Conservation (phyloP, 306 rosid species). For the Cucumis cinereus region DNA sequence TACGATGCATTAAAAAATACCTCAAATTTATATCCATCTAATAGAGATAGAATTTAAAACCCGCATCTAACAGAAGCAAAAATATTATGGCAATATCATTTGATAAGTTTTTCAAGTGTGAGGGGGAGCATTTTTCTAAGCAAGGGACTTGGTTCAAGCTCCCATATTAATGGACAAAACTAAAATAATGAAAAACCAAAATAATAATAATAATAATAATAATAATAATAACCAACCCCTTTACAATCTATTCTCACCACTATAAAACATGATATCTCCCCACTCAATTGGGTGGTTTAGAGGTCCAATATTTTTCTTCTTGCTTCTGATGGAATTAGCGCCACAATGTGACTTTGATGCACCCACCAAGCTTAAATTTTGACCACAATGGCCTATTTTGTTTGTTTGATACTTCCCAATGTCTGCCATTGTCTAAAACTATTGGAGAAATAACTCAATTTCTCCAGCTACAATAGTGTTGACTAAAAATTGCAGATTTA, state of each 20-base stretch:
- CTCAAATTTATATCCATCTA: too few relatives aligned
- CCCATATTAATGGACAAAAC: not conserved
- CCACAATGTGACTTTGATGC: constrained; percentile 3
- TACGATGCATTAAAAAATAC: too few relatives aligned
- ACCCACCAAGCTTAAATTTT: not conserved
- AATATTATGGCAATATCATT: too few relatives aligned
- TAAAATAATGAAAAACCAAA: not conserved
- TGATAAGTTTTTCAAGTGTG: too few relatives aligned
- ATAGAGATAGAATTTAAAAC: not conserved
- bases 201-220: too few relatives aligned
- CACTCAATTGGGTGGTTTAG: constrained; percentile 7
- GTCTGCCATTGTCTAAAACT: not conserved
- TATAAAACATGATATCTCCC: constrained; percentile 1
- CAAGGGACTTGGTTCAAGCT: not conserved
- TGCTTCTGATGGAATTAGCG: not conserved
- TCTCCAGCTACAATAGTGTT: too few relatives aligned
- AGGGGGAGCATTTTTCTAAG: not conserved
- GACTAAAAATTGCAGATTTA: too few relatives aligned
- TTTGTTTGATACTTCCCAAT: not conserved
- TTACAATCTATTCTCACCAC: not conserved
- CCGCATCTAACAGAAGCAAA: not conserved
- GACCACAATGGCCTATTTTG: not conserved
- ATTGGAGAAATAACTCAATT: too few relatives aligned
- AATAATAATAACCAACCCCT: too few relatives aligned
- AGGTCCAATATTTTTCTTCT: not conserved